Conservation (phyloP, 176 grass and related monocot genomes). For the Carex littledalei region DNA sequence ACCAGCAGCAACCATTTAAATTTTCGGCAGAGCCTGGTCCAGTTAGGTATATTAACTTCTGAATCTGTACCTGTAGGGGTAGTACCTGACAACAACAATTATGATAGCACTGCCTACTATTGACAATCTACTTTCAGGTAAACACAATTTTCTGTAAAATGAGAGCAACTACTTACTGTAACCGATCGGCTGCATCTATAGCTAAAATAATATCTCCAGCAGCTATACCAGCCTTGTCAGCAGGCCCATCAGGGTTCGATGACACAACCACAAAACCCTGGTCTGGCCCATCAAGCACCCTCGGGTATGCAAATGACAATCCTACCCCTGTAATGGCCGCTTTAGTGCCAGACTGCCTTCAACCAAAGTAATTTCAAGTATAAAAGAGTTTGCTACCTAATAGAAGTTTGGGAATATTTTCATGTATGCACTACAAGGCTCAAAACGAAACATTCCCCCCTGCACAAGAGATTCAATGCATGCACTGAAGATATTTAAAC, state of each 20-base stretch:
- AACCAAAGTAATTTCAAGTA: constrained; percentile 44
- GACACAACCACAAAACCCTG: constrained; percentile 74
- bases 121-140: neutral
- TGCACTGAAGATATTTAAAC: neutral
- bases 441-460: neutral
- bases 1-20: neutral
- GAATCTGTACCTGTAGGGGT: neutral
- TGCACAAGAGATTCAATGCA: too few species aligned
- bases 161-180: constrained; percentile 51
- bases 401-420: constrained; percentile 3
- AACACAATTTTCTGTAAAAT: neutral
- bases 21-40: neutral
- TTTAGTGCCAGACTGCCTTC: constrained; percentile 98
- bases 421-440: neutral
- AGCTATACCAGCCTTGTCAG: constrained; percentile 70
- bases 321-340: constrained; percentile 90
- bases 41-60: constrained; percentile 2
- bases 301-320: constrained; percentile 75
- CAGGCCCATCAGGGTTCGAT: constrained; percentile 74
- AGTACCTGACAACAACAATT: neutral
- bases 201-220: constrained; percentile 86
- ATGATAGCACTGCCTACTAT: neutral
- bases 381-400: constrained; percentile 17
- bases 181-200: constrained; percentile 65
- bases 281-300: constrained; percentile 50